phyloP scores from a whole-genome alignment of 306 rosid genomes.

The Leucaena leucocephala region DNA sequence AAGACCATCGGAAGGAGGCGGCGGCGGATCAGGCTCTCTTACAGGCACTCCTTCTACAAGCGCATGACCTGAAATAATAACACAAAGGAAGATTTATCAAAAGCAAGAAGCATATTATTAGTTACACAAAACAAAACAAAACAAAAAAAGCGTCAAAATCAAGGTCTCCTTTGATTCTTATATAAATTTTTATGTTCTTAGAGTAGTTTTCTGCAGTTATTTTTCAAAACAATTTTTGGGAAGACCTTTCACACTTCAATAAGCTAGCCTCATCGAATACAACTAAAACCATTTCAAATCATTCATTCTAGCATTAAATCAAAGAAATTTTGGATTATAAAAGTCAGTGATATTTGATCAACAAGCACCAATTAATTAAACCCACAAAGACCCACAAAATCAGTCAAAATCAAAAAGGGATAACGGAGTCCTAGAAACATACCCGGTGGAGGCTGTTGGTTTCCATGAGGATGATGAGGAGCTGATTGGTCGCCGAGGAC shows the following conservation, averaged over 20 bases:
- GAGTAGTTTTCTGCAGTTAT: too few relatives aligned
- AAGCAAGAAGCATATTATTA: neutral
- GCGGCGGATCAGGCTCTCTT: slow-evolving; percentile 53
- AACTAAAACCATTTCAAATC: too few relatives aligned
- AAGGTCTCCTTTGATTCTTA: too few relatives aligned
- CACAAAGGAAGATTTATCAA: slow-evolving; percentile 31
- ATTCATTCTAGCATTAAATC: too few relatives aligned
- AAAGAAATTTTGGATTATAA: too few relatives aligned
- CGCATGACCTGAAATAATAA: slow-evolving; percentile 62
- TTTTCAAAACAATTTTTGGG: too few relatives aligned
- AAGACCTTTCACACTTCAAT: too few relatives aligned
- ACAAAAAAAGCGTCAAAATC: neutral
- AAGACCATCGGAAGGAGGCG: slow-evolving; percentile 84
- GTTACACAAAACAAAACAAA: neutral
- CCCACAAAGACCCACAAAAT: neutral
- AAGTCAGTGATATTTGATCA: too few relatives aligned
- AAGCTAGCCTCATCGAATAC: too few relatives aligned
- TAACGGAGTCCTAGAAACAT: slow-evolving; percentile 11
- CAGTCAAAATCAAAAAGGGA: neutral
- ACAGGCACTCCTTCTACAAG: slow-evolving; percentile 91
- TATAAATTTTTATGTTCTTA: too few relatives aligned
- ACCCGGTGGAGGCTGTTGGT: slow-evolving; percentile 80
- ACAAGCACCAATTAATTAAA: neutral
- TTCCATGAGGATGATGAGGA: slow-evolving; percentile 52
- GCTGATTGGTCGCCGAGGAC: too few relatives aligned